Evolutionary conservation across 306 rosid genomes (phyloP), one percentile per base, ranked within the genome.

Genomic region (Phaseolus lunatus): DNA sequence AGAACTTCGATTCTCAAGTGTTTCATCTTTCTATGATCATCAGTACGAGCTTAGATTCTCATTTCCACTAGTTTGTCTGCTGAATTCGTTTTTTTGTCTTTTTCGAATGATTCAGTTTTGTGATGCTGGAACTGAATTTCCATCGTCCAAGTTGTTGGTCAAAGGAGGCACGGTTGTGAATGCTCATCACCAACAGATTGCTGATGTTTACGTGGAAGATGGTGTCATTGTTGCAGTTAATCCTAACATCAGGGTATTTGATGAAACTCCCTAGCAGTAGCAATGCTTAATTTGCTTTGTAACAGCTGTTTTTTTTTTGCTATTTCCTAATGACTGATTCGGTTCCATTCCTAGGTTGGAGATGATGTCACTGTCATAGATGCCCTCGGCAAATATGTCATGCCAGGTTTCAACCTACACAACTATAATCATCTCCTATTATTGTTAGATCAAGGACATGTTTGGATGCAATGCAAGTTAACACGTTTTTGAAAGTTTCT

Each of bases 321-420:
- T 35, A 84, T 31, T 14, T 64, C 66, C 53, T 31, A 62, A 67
- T 58, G 18, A 35, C 5, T 22, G 26, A 70, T 65, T 45, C 2
- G 78, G 73, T 82, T 57, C 72, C 68, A 57, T 58, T 64, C 73
- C 59, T 81, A 92, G 97, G 96, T 88, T 39, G 88, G 85, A 11
- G 96, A 90, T 70, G 93, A 88, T 49, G 93, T 92, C 70, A 80
- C 82, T n/a, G 88, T 92, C 73, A 64, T 92, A 15, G 96, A 92
- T 81, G 97, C 97, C 71, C 81, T 86, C 41, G 96, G 92, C 76
- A 92, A 92, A 67, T 67, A 19, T 89, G 97, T 94, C 82, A 94
- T 94, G 97, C 97, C 98, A 71, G 98, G 98, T 90, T 84, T 84
- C 77, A 63, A 56, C 56, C 56, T 41, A 13, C 39, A 8, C 67